Percentiles rank a stretch among this genome's conserved stretches.
Evolutionary conservation across 371 early-diverging fungal species (phyloP).

Genomic region (Saksenaea vasiformis): DNA sequence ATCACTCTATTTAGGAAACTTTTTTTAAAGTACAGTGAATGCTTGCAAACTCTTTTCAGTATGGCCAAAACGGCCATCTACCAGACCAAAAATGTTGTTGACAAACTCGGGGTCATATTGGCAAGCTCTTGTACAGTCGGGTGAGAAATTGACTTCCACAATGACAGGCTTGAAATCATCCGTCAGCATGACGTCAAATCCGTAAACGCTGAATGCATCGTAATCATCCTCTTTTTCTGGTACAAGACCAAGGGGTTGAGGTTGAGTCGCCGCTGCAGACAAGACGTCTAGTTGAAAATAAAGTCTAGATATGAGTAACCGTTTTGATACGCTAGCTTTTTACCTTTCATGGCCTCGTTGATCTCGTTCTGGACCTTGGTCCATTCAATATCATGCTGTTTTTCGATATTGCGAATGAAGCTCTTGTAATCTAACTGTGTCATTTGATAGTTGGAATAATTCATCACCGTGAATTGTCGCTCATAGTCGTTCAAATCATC

Average conservation of each 20-base stretch:
- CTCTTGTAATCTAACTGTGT: conserved; percentile 58
- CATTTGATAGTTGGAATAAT: conserved; percentile 58
- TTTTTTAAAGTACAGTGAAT: conserved; percentile 47
- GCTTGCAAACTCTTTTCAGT: conserved; percentile 48
- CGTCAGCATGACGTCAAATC: conserved; percentile 61
- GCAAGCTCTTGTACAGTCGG: conserved; percentile 60
- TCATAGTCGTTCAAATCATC: conserved; percentile 59
- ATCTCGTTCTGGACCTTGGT: conserved; percentile 50
- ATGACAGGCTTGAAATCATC: conserved; percentile 53
- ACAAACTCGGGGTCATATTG: conserved; percentile 60
- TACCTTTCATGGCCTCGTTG: conserved; percentile 52
- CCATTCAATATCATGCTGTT: conserved; percentile 55
- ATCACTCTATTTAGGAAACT: conserved; percentile 4
- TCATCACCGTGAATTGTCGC: conserved; percentile 63
- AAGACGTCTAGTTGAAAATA: conserved; percentile 39
- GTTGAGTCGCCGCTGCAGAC: conserved; percentile 46
- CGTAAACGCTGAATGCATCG: conserved; percentile 56
- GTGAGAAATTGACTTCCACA: conserved; percentile 58
- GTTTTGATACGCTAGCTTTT: neutral
- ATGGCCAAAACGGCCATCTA: conserved; percentile 48
- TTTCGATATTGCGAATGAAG: conserved; percentile 62
- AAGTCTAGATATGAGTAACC: neutral
- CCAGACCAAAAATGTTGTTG: conserved; percentile 54
- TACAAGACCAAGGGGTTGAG: conserved; percentile 50
- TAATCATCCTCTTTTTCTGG: conserved; percentile 23